Percentiles rank a stretch among this genome's conserved stretches.
Evolutionary conservation across 106 monocot species (phyloP).

Genomic region (Platanthera zijinensis): DNA sequence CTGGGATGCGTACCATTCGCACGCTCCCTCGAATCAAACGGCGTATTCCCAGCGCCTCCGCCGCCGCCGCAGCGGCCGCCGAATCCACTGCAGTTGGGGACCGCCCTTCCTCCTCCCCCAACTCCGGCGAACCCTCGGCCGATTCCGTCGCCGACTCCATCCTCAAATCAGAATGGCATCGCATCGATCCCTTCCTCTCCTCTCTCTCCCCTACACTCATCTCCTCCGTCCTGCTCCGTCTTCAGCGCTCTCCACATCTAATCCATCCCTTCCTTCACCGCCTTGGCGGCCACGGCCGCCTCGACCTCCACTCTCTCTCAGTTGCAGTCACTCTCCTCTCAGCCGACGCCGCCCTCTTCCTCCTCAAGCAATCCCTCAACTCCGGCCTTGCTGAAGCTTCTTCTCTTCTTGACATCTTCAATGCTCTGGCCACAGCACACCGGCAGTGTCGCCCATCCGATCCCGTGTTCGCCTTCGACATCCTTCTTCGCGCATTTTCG

Average conservation of each 20-base stretch:
- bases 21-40: background rate
- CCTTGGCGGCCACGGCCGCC: conserved; percentile 1
- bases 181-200: conserved; percentile 1
- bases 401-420: background rate
- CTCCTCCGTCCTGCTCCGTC: conserved; percentile 3
- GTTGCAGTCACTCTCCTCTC: background rate
- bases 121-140: background rate
- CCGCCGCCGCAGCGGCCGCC: background rate
- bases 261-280: background rate
- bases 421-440: conserved; percentile 1
- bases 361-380: background rate
- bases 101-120: background rate
- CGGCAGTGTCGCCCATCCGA: background rate
- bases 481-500: background rate
- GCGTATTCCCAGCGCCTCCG: background rate
- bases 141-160: conserved; percentile 9
- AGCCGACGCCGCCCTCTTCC: background rate
- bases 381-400: background rate
- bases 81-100: background rate
- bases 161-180: conserved; percentile 8
- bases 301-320: conserved; percentile 11
- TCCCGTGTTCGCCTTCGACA: background rate
- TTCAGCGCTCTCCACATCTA: background rate
- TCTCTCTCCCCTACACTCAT: conserved; percentile 6
- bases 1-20: background rate